phyloP scores from a whole-genome alignment of 495 filamentous ascomycete species.

The Rusavskia elegans region DNA sequence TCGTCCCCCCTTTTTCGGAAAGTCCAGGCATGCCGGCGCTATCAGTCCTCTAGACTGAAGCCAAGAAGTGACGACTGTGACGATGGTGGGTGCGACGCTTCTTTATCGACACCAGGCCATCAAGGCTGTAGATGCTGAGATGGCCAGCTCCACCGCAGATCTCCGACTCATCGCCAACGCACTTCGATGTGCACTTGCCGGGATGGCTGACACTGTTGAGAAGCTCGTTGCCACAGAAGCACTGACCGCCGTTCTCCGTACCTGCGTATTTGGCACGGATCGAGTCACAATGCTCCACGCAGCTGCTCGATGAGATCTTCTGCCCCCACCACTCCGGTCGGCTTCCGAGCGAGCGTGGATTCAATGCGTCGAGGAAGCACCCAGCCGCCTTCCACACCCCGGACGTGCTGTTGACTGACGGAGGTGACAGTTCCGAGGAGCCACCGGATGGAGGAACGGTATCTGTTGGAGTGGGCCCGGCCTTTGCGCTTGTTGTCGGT shows the following conservation, averaged over 20 bases:
- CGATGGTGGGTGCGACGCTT: background rate
- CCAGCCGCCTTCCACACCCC: conserved; percentile 1
- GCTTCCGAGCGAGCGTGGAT: conserved; percentile 5
- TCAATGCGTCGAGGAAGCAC: conserved; percentile 3
- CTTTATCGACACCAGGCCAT: background rate
- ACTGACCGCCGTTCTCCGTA: conserved; percentile 12
- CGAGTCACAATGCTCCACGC: conserved; percentile 6
- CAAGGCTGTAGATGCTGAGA: conserved; percentile 7
- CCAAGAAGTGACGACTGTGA: background rate
- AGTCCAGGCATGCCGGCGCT: background rate
- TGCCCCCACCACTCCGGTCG: conserved; percentile 3
- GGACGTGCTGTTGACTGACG: conserved; percentile 2
- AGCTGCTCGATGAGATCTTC: conserved; percentile 2
- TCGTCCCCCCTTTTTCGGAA: background rate
- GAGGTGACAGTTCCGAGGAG: background rate
- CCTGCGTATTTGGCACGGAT: conserved; percentile 9
- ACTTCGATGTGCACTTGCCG: conserved; percentile 7
- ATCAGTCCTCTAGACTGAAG: background rate
- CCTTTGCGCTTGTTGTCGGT: background rate
- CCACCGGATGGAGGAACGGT: background rate
- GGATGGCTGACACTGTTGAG: conserved; percentile 1
- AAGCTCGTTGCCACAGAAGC: conserved; percentile 13
- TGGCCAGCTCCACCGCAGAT: conserved; percentile 8
- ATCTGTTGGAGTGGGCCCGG: background rate
- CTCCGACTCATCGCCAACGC: conserved; percentile 1